phyloP scores from a whole-genome alignment of 331 rosid species.

The Quercus lobata region DNA sequence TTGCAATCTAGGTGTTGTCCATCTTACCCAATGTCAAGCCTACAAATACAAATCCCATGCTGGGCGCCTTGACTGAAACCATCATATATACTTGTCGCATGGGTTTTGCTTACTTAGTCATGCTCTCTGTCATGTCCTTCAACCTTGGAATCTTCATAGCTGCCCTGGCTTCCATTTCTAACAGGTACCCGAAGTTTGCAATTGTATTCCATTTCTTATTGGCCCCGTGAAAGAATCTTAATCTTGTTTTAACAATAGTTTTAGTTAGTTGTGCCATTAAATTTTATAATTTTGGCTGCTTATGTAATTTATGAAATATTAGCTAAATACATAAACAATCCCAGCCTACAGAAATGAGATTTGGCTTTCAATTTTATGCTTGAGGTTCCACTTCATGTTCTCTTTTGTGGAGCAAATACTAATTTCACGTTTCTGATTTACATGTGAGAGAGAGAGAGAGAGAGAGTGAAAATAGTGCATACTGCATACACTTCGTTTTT shows the following conservation, averaged over 20 bases:
- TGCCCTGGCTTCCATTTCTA: no score
- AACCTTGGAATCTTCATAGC: no score
- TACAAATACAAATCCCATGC: conserved; percentile 7
- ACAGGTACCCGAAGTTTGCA: not conserved
- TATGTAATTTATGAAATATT: not conserved
- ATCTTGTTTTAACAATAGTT: not conserved
- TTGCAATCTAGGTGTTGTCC: conserved; percentile 39
- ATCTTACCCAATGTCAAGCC: conserved; percentile 26
- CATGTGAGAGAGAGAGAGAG: not conserved
- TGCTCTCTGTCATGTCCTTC: no score
- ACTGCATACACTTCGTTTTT: not conserved
- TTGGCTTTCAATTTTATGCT: not conserved
- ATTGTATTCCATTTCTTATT: no score
- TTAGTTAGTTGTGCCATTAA: not conserved
- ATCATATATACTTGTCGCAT: no score
- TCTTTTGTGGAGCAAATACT: not conserved
- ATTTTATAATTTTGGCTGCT: not conserved
- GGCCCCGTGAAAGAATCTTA: no score
- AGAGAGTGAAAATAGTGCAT: not conserved
- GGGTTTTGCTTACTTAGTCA: no score
- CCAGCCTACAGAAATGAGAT: not conserved
- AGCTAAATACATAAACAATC: not conserved
- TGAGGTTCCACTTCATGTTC: not conserved
- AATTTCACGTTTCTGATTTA: not conserved
- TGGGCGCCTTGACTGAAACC: not conserved